phyloP scores from a whole-genome alignment of 352 stramenopile species.

The Pythium vanterpoolii region DNA sequence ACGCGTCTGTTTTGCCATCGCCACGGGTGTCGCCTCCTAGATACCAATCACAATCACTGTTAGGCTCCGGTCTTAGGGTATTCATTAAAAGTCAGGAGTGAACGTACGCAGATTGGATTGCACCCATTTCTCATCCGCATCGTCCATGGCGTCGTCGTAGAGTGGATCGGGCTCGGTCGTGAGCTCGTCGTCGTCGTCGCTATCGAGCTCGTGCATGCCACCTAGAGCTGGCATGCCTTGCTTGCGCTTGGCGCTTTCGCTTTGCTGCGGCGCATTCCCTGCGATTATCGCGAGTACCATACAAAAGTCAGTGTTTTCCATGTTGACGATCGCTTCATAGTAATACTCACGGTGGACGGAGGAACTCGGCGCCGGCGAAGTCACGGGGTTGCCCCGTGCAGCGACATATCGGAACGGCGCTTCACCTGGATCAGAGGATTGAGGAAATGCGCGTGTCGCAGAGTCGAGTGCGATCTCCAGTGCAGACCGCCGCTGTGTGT shows the following conservation, averaged over 20 bases:
- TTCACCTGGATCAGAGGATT: constrained; percentile 4
- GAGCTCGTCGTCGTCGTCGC: constrained; percentile 18
- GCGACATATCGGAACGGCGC: constrained; percentile 45
- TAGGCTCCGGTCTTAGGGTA: background rate
- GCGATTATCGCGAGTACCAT: background rate
- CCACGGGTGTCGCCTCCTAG: background rate
- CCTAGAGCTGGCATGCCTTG: constrained; percentile 15
- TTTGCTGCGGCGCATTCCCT: constrained; percentile 28
- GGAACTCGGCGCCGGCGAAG: constrained; percentile 14
- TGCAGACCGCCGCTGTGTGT: constrained; percentile 33
- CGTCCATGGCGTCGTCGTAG: constrained; percentile 63
- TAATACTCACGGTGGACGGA: constrained; percentile 18
- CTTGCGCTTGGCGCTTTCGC: constrained; percentile 32
- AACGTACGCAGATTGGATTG: constrained; percentile 51
- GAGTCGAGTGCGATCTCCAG: constrained; percentile 52
- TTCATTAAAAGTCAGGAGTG: background rate
- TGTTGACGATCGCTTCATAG: background rate
- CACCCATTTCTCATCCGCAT: constrained; percentile 70
- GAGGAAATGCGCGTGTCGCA: background rate
- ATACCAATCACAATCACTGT: background rate
- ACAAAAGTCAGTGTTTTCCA: background rate
- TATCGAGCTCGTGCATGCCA: constrained; percentile 20
- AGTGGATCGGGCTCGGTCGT: constrained; percentile 42
- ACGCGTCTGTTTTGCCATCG: constrained; percentile 39
- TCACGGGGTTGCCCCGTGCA: background rate